These are phyloP conservation scores for Cinnamomum chago DNA, from an alignment of 164 flowering plant genomes.

Conservation along the genomic window DNA sequence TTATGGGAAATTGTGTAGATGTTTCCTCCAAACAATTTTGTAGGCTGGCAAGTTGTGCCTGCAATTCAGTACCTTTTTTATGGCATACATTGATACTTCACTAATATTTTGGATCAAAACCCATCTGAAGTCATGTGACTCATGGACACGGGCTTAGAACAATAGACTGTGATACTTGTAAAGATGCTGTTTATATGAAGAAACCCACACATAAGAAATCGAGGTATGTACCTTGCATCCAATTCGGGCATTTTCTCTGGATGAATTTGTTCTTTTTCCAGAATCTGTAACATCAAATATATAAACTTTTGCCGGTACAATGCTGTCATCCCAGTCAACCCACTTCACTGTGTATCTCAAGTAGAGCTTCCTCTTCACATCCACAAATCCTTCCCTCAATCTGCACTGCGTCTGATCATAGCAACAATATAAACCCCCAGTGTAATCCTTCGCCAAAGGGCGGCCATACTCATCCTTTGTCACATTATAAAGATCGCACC, in stretches of 20 bases:
- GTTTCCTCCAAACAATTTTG: background rate
- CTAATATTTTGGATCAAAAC: background rate
- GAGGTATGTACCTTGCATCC: conserved; percentile 46
- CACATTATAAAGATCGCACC: conserved; percentile 73
- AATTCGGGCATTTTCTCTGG: conserved; percentile 15
- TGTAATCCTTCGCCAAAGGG: conserved; percentile 44
- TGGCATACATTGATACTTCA: background rate
- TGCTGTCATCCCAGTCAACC: conserved; percentile 61
- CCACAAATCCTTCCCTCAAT: conserved; percentile 39
- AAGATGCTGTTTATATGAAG: background rate
- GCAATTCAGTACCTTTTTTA: background rate
- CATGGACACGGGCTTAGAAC: background rate
- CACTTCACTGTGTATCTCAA: conserved; percentile 74
- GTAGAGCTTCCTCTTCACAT: conserved; percentile 46
- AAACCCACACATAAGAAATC: background rate
- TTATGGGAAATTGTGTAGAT: background rate
- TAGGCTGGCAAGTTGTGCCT: background rate
- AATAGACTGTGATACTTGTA: background rate
- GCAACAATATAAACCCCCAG: conserved; percentile 76
- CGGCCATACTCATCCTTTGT: conserved; percentile 47
- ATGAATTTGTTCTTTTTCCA: conserved; percentile 30
- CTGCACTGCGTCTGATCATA: conserved; percentile 63
- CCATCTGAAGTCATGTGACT: background rate
- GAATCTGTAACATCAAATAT: conserved; percentile 83
- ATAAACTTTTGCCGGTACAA: conserved; percentile 75